These are phyloP conservation scores for Astrothelium macrocarpum DNA, from an alignment of 495 filamentous ascomycete genomes.

Conservation along the genomic window DNA sequence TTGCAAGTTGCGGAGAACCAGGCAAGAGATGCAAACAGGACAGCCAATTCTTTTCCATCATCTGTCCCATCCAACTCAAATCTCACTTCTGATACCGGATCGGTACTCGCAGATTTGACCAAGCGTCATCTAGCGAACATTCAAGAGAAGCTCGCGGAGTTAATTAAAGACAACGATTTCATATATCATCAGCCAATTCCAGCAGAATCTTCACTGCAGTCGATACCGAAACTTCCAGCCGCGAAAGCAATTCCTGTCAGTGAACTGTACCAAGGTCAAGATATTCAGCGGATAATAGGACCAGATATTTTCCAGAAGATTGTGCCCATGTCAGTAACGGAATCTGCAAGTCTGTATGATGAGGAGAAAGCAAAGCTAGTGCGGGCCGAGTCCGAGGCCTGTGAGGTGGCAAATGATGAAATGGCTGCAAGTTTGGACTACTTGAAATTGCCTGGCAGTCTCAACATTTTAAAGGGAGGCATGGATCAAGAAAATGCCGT, in stretches of 20 bases:
- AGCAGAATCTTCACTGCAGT: slow-evolving; percentile 64
- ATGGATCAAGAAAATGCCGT: slow-evolving; percentile 75
- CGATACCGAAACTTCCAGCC: slow-evolving; percentile 83
- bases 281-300: slow-evolving; percentile 92
- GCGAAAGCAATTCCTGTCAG: slow-evolving; percentile 98
- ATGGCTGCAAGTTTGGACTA: slow-evolving; percentile 95
- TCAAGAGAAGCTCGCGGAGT: slow-evolving; percentile 64
- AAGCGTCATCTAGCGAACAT: slow-evolving; percentile 73
- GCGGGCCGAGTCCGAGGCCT: slow-evolving; percentile 84
- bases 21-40: slow-evolving; percentile 62
- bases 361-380: slow-evolving; percentile 97
- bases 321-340: slow-evolving; percentile 90
- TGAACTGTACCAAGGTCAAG: slow-evolving; percentile 92
- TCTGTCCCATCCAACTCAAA: slow-evolving; percentile 74
- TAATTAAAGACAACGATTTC: slow-evolving; percentile 91
- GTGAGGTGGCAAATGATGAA: slow-evolving; percentile 83
- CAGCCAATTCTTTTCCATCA: slow-evolving; percentile 72
- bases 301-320: slow-evolving; percentile 97
- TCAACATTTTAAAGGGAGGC: slow-evolving; percentile 87
- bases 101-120: slow-evolving; percentile 63
- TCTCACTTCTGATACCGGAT: slow-evolving; percentile 66
- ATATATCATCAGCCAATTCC: slow-evolving; percentile 94
- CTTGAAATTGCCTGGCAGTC: slow-evolving; percentile 74
- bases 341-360: slow-evolving; percentile 93
- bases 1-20: slow-evolving; percentile 70